Evolutionary conservation across 192 early-diverging fungal genomes (phyloP), one percentile per base, ranked within the genome.

Genomic region (Coemansia sp.): DNA sequence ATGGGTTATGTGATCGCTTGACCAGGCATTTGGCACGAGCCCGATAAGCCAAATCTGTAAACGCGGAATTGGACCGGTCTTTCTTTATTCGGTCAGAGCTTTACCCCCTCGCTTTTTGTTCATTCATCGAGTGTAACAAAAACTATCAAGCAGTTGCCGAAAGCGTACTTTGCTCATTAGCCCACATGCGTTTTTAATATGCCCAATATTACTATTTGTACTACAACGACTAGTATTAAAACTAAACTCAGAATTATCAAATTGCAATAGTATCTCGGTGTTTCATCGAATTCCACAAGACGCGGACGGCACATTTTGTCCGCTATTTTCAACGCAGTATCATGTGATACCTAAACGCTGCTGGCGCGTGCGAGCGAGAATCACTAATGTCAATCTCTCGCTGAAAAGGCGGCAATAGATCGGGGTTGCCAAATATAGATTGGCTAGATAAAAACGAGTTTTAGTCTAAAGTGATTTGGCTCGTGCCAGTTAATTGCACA

Each of bases 311-410:
- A 43, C 32, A 19, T 41, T 49, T 49, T 24, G 24, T 22, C 27
- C 14, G 45, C 47, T 47, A 24, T 22, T 47, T 35, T 22, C 10
- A 43, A 3, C 41, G 41, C 4, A 43, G 5, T 50, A 25, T 38
- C 60, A 61, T 61, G 60, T 51, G 59, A 61, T 45, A 24, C 24
- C 4, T 47, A 61, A 49, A 61, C 39, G 6, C 4, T n/a, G n/a
- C 19, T 27, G 49, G 21, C 49, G 60, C 60, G 45, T 61, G 27
- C 60, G 41, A 43, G 41, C 41, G 41, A 43, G 3, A 43, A 43
- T 43, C 41, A 2, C 39, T 41, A 43, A 14, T 2, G 41, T 14
- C 41, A n/a, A 43, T 43, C 41, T 43, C 41, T 43, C 4, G 41
- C 1, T 41, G 8, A 41, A 41, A 21, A 41, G 14, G 2, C 39